Percentiles rank a stretch among this genome's conserved stretches.
These are phyloP conservation scores for Linderina pennispora DNA, from an alignment of 192 early-diverging fungal species.

Conservation along the genomic window DNA sequence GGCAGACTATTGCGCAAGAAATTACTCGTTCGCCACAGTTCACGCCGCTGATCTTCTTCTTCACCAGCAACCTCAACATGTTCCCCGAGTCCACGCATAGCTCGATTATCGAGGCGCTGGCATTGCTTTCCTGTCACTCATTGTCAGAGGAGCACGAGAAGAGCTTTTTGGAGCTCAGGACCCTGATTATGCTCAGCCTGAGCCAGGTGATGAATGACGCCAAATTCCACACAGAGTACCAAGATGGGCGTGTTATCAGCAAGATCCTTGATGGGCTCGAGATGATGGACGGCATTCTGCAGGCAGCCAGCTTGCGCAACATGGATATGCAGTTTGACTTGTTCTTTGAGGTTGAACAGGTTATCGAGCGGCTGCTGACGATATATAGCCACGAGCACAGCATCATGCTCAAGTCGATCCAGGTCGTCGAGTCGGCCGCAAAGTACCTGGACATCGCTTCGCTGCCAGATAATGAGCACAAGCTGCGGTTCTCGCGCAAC, in stretches of 20 bases:
- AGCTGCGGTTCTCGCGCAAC: constrained; percentile 27
- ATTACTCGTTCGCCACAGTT: constrained; percentile 25
- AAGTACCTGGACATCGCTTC: constrained; percentile 36
- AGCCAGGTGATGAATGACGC: constrained; percentile 3
- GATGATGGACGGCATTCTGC: constrained; percentile 45
- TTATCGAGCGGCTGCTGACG: constrained; percentile 23
- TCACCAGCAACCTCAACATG: constrained; percentile 22
- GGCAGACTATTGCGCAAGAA: constrained; percentile 23
- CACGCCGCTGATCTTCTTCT: constrained; percentile 20
- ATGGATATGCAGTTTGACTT: constrained; percentile 35
- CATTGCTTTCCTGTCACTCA: constrained; percentile 29
- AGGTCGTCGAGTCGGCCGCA: constrained; percentile 32
- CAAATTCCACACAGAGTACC: constrained; percentile 3
- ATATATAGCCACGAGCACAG: constrained; percentile 20
- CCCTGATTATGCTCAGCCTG: constrained; percentile 17
- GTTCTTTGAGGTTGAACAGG: constrained; percentile 33
- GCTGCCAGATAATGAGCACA: constrained; percentile 31
- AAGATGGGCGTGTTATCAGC: constrained; percentile 20
- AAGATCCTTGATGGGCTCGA: constrained; percentile 37
- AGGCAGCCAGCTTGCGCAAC: constrained; percentile 34
- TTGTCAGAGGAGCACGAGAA: constrained; percentile 17
- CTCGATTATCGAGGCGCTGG: constrained; percentile 35
- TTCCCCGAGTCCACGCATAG: constrained; percentile 42
- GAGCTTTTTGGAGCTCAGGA: constrained; percentile 26
- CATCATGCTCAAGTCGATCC: constrained; percentile 20